Evolutionary conservation across 805 yeast genomes (phyloP).

Genomic region (Candida ulmi): DNA sequence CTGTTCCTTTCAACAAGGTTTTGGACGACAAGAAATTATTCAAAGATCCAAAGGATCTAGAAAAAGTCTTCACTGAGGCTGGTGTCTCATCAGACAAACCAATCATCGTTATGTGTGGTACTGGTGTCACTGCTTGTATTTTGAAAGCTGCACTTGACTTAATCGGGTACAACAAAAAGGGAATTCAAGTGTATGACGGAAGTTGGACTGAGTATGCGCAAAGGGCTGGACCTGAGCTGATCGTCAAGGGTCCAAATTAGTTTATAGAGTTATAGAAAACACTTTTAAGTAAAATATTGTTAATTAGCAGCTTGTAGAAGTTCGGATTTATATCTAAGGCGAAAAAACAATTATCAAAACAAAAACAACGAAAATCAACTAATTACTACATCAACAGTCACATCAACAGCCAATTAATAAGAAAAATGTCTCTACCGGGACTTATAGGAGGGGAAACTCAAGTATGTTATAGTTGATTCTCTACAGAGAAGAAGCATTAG

Average conservation of each 20-base stretch:
- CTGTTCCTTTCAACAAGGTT: slow-evolving; percentile 68
- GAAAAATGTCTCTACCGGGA: slow-evolving; percentile 14
- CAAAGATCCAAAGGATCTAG: slow-evolving; percentile 41
- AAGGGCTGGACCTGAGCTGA: slow-evolving; percentile 53
- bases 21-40: slow-evolving; percentile 43
- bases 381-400: too few species aligned
- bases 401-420: background rate
- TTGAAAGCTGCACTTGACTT: slow-evolving; percentile 67
- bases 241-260: slow-evolving; percentile 34
- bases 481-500: background rate
- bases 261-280: background rate
- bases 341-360: too few species aligned
- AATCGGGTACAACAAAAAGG: slow-evolving; percentile 39
- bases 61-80: slow-evolving; percentile 36
- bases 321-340: too few species aligned
- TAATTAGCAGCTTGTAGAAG: too few species aligned
- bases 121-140: slow-evolving; percentile 93
- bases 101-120: slow-evolving; percentile 86
- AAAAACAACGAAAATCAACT: too few species aligned
- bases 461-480: slow-evolving; percentile 2
- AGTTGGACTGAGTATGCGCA: slow-evolving; percentile 88
- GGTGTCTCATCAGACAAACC: slow-evolving; percentile 45
- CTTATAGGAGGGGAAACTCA: slow-evolving; percentile 1
- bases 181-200: slow-evolving; percentile 72
- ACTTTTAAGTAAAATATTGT: background rate